Evolutionary conservation across 495 filamentous ascomycete species (phyloP).

Genomic region (Xylaria grammica): DNA sequence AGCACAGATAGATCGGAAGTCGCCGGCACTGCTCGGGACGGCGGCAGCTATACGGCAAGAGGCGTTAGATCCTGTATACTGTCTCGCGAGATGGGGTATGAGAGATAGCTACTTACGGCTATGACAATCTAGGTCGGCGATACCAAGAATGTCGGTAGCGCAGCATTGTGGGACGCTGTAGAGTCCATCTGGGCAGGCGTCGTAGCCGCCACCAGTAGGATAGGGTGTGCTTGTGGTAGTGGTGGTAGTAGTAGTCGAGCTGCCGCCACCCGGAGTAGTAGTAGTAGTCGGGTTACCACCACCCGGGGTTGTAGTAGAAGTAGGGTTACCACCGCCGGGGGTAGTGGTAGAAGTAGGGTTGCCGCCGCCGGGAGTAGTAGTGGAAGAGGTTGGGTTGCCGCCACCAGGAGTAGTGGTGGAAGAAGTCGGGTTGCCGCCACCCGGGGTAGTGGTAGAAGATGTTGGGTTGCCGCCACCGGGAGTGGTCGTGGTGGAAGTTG

Average conservation of each 20-base stretch:
- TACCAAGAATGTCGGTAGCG: slow-evolving; percentile 46
- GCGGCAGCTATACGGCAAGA: background rate
- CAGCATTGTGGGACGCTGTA: slow-evolving; percentile 43
- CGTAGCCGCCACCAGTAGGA: slow-evolving; percentile 6
- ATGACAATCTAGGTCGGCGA: slow-evolving; percentile 49
- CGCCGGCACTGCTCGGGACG: background rate
- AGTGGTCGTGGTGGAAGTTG: background rate
- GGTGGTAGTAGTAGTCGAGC: slow-evolving; percentile 1
- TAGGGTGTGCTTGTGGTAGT: background rate
- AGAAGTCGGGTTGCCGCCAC: background rate
- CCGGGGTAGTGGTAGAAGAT: background rate
- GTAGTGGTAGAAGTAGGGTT: background rate
- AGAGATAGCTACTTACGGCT: slow-evolving; percentile 40
- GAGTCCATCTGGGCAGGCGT: slow-evolving; percentile 19
- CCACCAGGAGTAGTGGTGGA: background rate
- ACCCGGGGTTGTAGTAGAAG: background rate
- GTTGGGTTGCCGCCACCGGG: background rate
- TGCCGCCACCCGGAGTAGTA: background rate
- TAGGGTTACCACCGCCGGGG: background rate
- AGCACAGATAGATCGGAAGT: slow-evolving; percentile 19
- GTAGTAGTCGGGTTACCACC: background rate
- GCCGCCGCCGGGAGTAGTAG: background rate
- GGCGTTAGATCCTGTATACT: background rate
- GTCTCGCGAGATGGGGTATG: background rate
- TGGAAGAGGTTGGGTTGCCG: background rate